These are phyloP conservation scores for Hygrocybe punicea DNA, from an alignment of 768 basidiomycete species.

Conservation along the genomic window DNA sequence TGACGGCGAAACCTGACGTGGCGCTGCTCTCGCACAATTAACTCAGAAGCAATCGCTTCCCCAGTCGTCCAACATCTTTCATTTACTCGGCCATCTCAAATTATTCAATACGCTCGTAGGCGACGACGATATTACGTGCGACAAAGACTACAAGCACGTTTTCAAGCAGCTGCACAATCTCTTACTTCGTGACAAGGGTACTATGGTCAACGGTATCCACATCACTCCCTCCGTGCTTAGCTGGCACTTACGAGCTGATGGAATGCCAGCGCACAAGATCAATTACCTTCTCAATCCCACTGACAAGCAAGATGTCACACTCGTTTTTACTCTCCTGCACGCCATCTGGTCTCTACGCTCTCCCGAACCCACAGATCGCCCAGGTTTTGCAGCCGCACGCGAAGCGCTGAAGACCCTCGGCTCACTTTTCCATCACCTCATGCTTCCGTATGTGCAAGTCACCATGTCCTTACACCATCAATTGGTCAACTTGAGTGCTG, in stretches of 20 bases:
- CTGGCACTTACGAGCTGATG: too few species aligned
- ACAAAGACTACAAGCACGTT: slow-evolving; percentile 37
- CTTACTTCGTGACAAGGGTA: slow-evolving; percentile 18
- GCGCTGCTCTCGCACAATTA: slow-evolving; percentile 23
- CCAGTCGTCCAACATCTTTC: too few species aligned
- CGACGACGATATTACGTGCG: slow-evolving; percentile 32
- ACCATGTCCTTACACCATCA: too few species aligned
- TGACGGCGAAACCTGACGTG: slow-evolving; percentile 29
- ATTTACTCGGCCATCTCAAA: too few species aligned
- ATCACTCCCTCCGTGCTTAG: slow-evolving; percentile 24
- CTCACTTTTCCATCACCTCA: slow-evolving; percentile 19
- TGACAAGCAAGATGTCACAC: too few species aligned
- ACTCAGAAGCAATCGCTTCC: too few species aligned
- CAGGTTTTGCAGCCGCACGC: slow-evolving; percentile 17
- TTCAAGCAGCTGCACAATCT: slow-evolving; percentile 32
- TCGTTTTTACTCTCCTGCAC: too few species aligned
- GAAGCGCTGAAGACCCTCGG: slow-evolving; percentile 22
- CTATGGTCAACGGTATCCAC: slow-evolving; percentile 18
- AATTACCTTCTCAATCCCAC: too few species aligned
- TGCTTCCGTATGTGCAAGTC: slow-evolving; percentile 30
- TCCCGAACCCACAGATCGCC: slow-evolving; percentile 8
- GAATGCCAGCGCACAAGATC: too few species aligned
- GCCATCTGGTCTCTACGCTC: too few species aligned
- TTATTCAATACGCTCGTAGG: slow-evolving; percentile 33
- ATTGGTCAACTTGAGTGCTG: too few species aligned